phyloP scores from a whole-genome alignment of 129 eudicot genomes.

The Pittosporum tobira region DNA sequence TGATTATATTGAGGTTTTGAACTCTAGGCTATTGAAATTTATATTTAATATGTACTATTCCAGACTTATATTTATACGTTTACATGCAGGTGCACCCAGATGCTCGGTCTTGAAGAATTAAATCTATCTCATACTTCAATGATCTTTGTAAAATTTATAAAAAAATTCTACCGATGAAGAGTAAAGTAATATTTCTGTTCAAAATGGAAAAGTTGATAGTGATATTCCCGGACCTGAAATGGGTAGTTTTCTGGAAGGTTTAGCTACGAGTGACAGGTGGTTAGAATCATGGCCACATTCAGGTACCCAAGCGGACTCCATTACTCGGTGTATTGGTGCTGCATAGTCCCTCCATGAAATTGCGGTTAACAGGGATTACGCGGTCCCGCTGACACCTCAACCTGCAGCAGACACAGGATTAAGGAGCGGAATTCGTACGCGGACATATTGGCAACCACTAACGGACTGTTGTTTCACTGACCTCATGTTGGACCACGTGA shows the following conservation, averaged over 20 bases:
- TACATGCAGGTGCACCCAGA: slow-evolving; percentile 41
- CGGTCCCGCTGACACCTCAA: slow-evolving; percentile 19
- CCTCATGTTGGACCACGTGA: slow-evolving; percentile 42
- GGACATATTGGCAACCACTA: slow-evolving; percentile 53
- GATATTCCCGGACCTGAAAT: slow-evolving; percentile 6
- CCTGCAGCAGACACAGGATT: slow-evolving; percentile 16
- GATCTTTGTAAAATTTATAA: slow-evolving; percentile 42
- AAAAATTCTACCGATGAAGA: slow-evolving; percentile 13
- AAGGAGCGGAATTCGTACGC: slow-evolving; percentile 15
- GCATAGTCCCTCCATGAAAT: slow-evolving; percentile 37
- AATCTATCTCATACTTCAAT: slow-evolving; percentile 29
- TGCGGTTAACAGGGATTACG: slow-evolving; percentile 32
- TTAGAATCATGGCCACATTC: slow-evolving; percentile 15
- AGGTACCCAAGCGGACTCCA: too few relatives aligned
- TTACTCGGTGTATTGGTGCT: not conserved
- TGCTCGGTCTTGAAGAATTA: slow-evolving; percentile 36
- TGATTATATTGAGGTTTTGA: slow-evolving; percentile 35
- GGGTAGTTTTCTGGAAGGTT: not conserved
- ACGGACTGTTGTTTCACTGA: slow-evolving; percentile 48
- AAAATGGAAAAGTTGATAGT: slow-evolving; percentile 2
- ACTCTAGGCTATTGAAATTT: not conserved
- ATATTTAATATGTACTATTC: not conserved
- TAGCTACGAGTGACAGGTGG: slow-evolving; percentile 2
- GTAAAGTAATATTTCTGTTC: slow-evolving; percentile 14
- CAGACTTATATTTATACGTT: not conserved